These are phyloP conservation scores for Trichoderma asperellum DNA, from an alignment of 2,329 filamentous ascomycete genomes.

Conservation along the genomic window DNA sequence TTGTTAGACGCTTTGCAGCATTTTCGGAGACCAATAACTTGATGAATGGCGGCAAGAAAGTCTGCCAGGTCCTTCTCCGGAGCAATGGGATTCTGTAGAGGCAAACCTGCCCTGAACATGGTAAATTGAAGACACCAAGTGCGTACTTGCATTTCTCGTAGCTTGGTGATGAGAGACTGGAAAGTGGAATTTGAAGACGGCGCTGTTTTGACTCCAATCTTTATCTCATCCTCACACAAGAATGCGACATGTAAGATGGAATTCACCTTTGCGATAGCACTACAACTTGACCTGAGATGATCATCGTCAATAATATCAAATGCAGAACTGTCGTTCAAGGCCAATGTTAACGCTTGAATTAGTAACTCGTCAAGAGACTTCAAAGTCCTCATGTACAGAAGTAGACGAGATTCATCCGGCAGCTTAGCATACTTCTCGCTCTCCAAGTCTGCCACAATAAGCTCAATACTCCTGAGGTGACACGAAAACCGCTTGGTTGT, in stretches of 20 bases:
- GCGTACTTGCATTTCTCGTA: slow-evolving; percentile 85
- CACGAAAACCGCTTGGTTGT: slow-evolving; percentile 87
- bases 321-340: slow-evolving; percentile 67
- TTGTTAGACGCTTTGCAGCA: slow-evolving; percentile 86
- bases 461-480: slow-evolving; percentile 81
- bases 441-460: slow-evolving; percentile 68
- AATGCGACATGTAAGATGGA: slow-evolving; percentile 79
- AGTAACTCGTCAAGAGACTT: slow-evolving; percentile 80
- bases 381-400: slow-evolving; percentile 73
- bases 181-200: slow-evolving; percentile 62
- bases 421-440: slow-evolving; percentile 66
- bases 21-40: slow-evolving; percentile 79
- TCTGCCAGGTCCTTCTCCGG: slow-evolving; percentile 75
- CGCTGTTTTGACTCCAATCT: slow-evolving; percentile 70
- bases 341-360: slow-evolving; percentile 69
- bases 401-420: slow-evolving; percentile 66
- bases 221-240: slow-evolving; percentile 83
- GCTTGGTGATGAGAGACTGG: slow-evolving; percentile 61
- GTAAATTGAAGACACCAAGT: slow-evolving; percentile 88
- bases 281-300: slow-evolving; percentile 74
- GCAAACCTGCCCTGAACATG: slow-evolving; percentile 75
- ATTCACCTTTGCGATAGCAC: slow-evolving; percentile 70
- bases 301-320: slow-evolving; percentile 85
- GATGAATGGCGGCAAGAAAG: slow-evolving; percentile 80
- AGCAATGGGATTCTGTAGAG: slow-evolving; percentile 62